These are phyloP conservation scores for Diaporthe humulicola DNA, from an alignment of 2,329 filamentous ascomycete genomes.

Conservation along the genomic window DNA sequence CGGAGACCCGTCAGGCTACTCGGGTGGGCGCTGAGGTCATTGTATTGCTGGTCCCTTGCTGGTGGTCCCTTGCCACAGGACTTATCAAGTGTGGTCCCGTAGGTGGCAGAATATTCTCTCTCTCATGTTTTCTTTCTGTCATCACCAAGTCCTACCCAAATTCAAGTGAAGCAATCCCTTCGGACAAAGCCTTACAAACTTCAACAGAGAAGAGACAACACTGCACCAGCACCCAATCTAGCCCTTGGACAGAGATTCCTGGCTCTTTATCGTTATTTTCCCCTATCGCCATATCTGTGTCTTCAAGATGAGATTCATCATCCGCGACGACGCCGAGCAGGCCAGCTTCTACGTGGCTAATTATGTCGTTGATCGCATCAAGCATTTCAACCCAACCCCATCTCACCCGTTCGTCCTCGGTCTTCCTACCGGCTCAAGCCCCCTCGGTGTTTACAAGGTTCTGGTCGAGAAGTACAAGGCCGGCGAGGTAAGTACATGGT, in stretches of 20 bases:
- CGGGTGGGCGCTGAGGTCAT: constrained; percentile 37
- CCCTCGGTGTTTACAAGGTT: constrained; percentile 76
- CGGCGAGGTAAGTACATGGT: constrained; percentile 54
- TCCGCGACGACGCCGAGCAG: constrained; percentile 72
- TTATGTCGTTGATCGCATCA: constrained; percentile 81
- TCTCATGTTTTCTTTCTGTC: not conserved
- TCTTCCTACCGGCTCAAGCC: constrained; percentile 79
- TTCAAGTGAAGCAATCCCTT: not conserved
- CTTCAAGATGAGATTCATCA: constrained; percentile 76
- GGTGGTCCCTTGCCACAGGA: constrained; percentile 18
- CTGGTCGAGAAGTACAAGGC: constrained; percentile 74
- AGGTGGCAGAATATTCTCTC: not conserved
- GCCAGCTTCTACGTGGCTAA: constrained; percentile 79
- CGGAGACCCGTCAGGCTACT: constrained; percentile 18
- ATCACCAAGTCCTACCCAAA: not conserved
- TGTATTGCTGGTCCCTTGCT: constrained; percentile 22
- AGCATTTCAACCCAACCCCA: constrained; percentile 73
- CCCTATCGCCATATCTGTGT: not conserved
- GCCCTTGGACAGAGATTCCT: not conserved
- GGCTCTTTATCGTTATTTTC: not conserved
- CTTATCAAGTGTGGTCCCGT: constrained; percentile 34
- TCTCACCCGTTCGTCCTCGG: constrained; percentile 79
- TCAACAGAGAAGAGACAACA: not conserved
- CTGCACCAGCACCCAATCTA: not conserved
- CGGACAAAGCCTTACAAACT: too few relatives aligned